Base-by-base conservation (phyloP, 208 protist genomes). In the Lotmaria passim region DNA sequence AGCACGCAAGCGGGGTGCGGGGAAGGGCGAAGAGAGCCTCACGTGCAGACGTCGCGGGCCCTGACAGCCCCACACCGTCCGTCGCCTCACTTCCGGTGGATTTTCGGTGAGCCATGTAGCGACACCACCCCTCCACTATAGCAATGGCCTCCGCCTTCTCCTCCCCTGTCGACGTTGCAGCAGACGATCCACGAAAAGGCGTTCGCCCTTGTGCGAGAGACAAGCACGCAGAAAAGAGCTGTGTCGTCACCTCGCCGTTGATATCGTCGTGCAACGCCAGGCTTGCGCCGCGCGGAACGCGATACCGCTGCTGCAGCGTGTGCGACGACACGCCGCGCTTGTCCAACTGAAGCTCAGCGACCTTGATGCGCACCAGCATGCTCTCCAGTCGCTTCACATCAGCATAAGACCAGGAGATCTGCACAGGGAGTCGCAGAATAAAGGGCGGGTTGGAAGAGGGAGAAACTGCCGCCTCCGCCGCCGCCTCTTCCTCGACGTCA, bases 311-410 rank as follows among this genome's bases (percentile, higher is more conserved):
- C 46, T 66, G 61, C 33, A 73, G 34, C 61, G 53, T 28, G 7
- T 17, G 23, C 8, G n/a, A 17, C 17, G 58, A 11, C 10, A 67
- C n/a, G 30, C 60, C 56, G 6, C 28, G 8, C 21, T 31, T 15
- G 3, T 36, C 55, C 19, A 82, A 47, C 55, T 69, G 65, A 1
- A 33, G 21, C 62, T 81, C 75, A 1, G 83, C 68, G 8, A 83
- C 81, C 43, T 67, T 56, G 3, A 81, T 52, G 23, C 80, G 62
- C 19, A 72, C 33, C 11, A 77, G 61, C 15, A 92, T 21, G 47
- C 81, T 83, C 60, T 80, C 76, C 24, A 92, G 52, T 28, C 79
- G 53, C 7, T 34, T 73, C 31, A 75, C 63, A 10, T 64, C 51
- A 19, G 41, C 69, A 43, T 73, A 77, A 7, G 64, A 38, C 78